Evolutionary conservation across 257 asterid species (phyloP), one percentile per base, ranked within the genome.

Genomic region (Salvia hispanica): DNA sequence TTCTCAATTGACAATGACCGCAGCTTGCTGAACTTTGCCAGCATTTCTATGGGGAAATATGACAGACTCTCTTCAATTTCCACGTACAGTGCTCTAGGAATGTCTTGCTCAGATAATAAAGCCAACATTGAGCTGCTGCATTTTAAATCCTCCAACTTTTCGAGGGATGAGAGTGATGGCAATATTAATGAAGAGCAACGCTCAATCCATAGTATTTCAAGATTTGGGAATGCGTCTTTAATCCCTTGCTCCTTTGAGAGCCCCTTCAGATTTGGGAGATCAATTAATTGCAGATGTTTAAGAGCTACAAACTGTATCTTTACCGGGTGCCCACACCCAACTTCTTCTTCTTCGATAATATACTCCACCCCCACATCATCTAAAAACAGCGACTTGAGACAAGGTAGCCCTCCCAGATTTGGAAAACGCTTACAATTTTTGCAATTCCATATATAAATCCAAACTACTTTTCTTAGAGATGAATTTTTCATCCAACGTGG

Each of bases 401-500:
- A 33, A 10, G 69, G 78, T 14, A 77, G 25, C 34, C 62, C 72
- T 11, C 72, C 76, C 14, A 77, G 34, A 6, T 11, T 65, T 28
- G 76, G 72, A 44, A 77, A 64, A 58, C 11, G 34, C 40, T 5
- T 45, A 8, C 58, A 62, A 14, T 66, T 62, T 53, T 15, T 25
- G 55, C 72, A 62, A 14, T 39, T 1, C 47, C 2, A 0, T 9
- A 72, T 7, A 4, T 25, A 0, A 45, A 71, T 44, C 2, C 10
- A 12, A 11, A 50, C 48, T 34, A 78, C 3, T 6, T 74, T 56
- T 39, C 18, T 40, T 51, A 78, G n/a, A 51, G 42, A 11, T 16
- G 75, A 46, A 44, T n/a, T 60, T 9, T 54, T 46, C 78, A 74
- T 74, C 80, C 80, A 78, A 33, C 4, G 1, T 2, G 73, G 75